Evolutionary conservation across 106 monocot genomes (phyloP), one percentile per base, ranked within the genome.

Genomic region (Allium fistulosum): DNA sequence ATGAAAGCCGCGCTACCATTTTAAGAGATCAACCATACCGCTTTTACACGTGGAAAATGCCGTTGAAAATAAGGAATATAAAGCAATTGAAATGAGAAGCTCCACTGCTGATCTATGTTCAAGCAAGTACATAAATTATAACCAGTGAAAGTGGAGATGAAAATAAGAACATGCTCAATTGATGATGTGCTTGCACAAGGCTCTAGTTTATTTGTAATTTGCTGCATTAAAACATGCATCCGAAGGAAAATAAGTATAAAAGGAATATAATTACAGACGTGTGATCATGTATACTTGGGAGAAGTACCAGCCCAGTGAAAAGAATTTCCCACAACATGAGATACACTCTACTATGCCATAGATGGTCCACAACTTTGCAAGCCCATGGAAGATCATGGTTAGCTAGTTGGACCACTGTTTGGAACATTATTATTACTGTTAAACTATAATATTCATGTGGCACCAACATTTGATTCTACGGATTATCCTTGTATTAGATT

Each of bases 11-110:
- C 37, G 1, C 37, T 4, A 37, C 28, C 28, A 28, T 28, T 28
- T 28, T 37, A 37, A 37, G 5, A 37, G 2, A 37, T 37, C 37
- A 37, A 37, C 0, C 37, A 37, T 81, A 91, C 93, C 93, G 83
- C 81, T 62, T 85, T 93, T 14, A 85, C 75, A 70, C 74, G 74
- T 61, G 93, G 77, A 16, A 90, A 71, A 68, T 76, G 84, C 60
- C 76, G 80, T 92, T 88, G 92, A 3, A 99, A 53, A 68, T 93
- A 93, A 69, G 99, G 93, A 78, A 99, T 80, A 15, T 93, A 87
- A 57, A 99, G 77, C 72, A 99, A 65, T 74, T 99, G 91, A 3
- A 80, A 81, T 22, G 79, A 85, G 77, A 93, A 93, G 70, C 79
- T 83, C 79, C 80, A 85, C 51, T 58, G 69, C 60, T 79, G 76